Percentiles rank a stretch among this genome's conserved stretches.
Conservation (phyloP, 1,139 yeast genomes). For the Yamadazyma jaroonii region DNA sequence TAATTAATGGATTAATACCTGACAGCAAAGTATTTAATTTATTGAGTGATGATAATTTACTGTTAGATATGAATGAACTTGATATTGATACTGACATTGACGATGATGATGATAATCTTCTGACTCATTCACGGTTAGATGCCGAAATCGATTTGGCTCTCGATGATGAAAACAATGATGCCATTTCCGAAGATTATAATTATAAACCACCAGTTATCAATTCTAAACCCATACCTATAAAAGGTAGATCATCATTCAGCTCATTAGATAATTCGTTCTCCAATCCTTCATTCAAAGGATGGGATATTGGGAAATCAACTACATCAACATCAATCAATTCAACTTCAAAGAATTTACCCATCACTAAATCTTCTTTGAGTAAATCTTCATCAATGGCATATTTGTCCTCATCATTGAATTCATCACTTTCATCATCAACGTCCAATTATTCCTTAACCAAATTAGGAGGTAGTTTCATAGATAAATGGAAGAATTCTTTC, state of each 20-base stretch:
- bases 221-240: constrained; percentile 30
- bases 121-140: neutral
- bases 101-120: constrained; percentile 2
- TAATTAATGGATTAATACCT: constrained; percentile 49
- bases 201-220: constrained; percentile 3
- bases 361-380: constrained; percentile 22
- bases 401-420: constrained; percentile 40
- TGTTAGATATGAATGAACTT: constrained; percentile 6
- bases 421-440: constrained; percentile 33
- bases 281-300: constrained; percentile 32
- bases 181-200: neutral
- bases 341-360: constrained; percentile 19
- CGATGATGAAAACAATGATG: constrained; percentile 3
- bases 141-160: neutral
- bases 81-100: constrained; percentile 13
- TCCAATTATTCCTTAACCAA: constrained; percentile 40
- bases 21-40: constrained; percentile 15
- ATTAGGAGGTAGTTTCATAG: constrained; percentile 45
- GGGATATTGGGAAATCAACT: constrained; percentile 41
- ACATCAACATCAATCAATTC: constrained; percentile 21
- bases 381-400: constrained; percentile 43
- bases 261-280: constrained; percentile 33
- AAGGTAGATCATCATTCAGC: constrained; percentile 17
- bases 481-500: constrained; percentile 43
- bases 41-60: constrained; percentile 4